Evolutionary conservation across 129 eudicot species (phyloP), one percentile per base, ranked within the genome.

Genomic region (Tagetes patula): DNA sequence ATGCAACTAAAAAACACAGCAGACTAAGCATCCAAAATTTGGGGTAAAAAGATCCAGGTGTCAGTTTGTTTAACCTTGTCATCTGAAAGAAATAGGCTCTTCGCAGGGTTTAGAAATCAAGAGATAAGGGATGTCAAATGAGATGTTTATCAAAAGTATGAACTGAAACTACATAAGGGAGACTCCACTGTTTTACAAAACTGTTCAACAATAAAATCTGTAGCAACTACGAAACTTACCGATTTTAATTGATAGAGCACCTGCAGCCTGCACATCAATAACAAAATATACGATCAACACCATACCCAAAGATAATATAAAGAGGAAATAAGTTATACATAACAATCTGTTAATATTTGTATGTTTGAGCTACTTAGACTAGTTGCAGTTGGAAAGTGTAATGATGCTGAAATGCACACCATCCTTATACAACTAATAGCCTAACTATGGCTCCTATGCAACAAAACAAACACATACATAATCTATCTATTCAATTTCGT

Each of bases 261-360:
- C 97, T 40, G 99, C 99, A 68, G 99, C 99, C 99, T 95, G 96
- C 94, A 86, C 40, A 61, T 11, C 49, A 39, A 71, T 39, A 55
- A 40, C 58, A 80, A 76, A 20, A 33, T 3, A 76, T 9, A 72
- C 38, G 43, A 72, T 72, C 68, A 78, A 40, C 30, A 43, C 52
- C 56, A 8, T 31, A 65, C 36, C 31, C 5, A 48, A 37, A 74
- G 41, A 37, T 60, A n/a, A 38, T 45, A 47, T 42, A 34, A 33
- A 46, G 60, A 60, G 32, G 59, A 20, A 20, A 20, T 73, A 60
- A 5, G 2, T 14, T 1, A 0, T 6, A 1, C 10, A 9, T 31
- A 9, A 38, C 32, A 60, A 48, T 10, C 20, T 12, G 74, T 42
- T 34, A 34, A 38, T 45, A 34, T 56, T 55, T 33, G 8, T 37